Conservation (phyloP, 2,329 filamentous ascomycete species). For the Metarhizium rileyi region DNA sequence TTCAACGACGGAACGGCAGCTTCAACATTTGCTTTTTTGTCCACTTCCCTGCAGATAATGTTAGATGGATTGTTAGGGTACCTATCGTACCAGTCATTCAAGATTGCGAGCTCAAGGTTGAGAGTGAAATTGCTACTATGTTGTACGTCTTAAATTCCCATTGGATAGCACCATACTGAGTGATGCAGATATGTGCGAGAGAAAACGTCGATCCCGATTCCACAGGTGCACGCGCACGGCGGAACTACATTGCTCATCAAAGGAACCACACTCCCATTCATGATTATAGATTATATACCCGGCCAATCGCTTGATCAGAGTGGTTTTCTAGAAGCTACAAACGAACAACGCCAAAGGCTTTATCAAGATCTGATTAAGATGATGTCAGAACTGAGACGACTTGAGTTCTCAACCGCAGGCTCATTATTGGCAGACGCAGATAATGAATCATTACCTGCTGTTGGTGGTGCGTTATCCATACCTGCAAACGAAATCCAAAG, state of each 20-base stretch:
- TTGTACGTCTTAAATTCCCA: neutral
- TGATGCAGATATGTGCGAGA: slow-evolving; percentile 11
- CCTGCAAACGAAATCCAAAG: slow-evolving; percentile 7
- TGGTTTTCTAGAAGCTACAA: slow-evolving; percentile 3
- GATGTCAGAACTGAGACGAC: slow-evolving; percentile 13
- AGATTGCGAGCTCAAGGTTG: neutral
- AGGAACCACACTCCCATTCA: neutral
- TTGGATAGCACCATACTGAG: no score
- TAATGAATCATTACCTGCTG: slow-evolving; percentile 7
- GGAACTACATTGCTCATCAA: slow-evolving; percentile 3
- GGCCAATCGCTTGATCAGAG: slow-evolving; percentile 11
- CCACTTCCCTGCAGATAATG: neutral
- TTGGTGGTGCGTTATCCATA: slow-evolving; percentile 11
- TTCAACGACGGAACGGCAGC: neutral
- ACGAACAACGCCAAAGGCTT: slow-evolving; percentile 9
- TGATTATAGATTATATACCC: neutral
- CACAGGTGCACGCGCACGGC: slow-evolving; percentile 12
- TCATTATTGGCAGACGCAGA: slow-evolving; percentile 14
- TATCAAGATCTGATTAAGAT: slow-evolving; percentile 16
- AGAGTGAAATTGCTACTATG: neutral
- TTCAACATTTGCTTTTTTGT: neutral
- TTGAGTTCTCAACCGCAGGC: slow-evolving; percentile 14
- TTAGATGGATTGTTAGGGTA: neutral
- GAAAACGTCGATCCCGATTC: slow-evolving; percentile 15
- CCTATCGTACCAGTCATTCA: neutral